These are phyloP conservation scores for Phaeosphaeria sp. DNA, from an alignment of 2,329 filamentous ascomycete genomes.

Conservation along the genomic window DNA sequence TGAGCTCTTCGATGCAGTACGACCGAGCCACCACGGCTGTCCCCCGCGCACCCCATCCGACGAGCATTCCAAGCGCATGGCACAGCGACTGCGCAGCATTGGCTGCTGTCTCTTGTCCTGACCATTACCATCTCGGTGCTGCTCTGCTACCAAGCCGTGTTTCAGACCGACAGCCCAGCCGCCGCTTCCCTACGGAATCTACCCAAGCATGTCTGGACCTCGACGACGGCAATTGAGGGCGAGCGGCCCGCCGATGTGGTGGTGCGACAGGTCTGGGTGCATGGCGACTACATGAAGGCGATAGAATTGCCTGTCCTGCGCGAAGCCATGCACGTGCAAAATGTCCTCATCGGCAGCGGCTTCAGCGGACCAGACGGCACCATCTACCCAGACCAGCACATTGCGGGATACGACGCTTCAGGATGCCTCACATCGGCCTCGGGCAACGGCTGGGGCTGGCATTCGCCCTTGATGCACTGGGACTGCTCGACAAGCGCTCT, in stretches of 20 bases:
- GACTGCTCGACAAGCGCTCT: slow-evolving; percentile 68
- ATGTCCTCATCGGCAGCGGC: slow-evolving; percentile 67
- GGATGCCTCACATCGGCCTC: slow-evolving; percentile 51
- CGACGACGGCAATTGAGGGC: slow-evolving; percentile 68
- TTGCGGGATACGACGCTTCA: slow-evolving; percentile 17
- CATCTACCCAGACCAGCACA: slow-evolving; percentile 4
- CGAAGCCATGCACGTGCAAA: slow-evolving; percentile 72
- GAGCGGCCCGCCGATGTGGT: slow-evolving; percentile 69
- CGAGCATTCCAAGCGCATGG: slow-evolving; percentile 72
- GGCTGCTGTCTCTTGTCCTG: slow-evolving; percentile 74
- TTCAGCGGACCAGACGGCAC: slow-evolving; percentile 21
- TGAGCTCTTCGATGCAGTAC: slow-evolving; percentile 61
- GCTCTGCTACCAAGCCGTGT: slow-evolving; percentile 77
- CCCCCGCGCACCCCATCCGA: slow-evolving; percentile 70
- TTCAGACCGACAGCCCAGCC: slow-evolving; percentile 75
- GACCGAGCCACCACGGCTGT: slow-evolving; percentile 73
- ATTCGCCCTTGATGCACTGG: slow-evolving; percentile 86
- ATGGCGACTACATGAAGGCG: slow-evolving; percentile 81
- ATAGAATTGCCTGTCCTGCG: slow-evolving; percentile 70
- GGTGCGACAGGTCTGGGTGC: slow-evolving; percentile 82
- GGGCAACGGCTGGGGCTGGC: slow-evolving; percentile 75
- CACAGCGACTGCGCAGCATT: slow-evolving; percentile 73
- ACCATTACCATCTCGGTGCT: slow-evolving; percentile 75
- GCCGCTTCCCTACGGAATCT: slow-evolving; percentile 74
- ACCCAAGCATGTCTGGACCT: slow-evolving; percentile 83